These are phyloP conservation scores for Sclerotinia subarctica DNA, from an alignment of 2,329 filamentous ascomycete genomes.

Conservation along the genomic window DNA sequence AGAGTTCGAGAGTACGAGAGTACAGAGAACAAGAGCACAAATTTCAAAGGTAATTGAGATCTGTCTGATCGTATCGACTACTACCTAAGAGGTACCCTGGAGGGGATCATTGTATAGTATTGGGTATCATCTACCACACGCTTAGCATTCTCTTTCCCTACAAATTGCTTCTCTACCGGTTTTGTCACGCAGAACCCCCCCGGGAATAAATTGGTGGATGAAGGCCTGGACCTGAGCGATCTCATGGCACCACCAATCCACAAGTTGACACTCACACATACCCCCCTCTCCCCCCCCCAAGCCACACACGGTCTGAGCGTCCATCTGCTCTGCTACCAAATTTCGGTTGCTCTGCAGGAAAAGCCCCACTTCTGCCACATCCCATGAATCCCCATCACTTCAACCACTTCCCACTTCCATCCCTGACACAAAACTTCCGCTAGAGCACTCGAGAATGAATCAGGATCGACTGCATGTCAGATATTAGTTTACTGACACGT, in stretches of 20 bases:
- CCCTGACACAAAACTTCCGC: neutral
- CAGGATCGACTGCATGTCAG: constrained; percentile 22
- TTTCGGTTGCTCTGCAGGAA: neutral
- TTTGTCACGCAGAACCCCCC: neutral
- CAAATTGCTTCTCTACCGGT: neutral
- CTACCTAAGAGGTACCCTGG: neutral
- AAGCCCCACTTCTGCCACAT: neutral
- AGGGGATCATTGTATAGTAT: too few relatives aligned
- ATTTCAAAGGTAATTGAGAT: neutral
- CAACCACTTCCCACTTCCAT: neutral
- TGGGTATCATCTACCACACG: neutral
- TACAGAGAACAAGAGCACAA: neutral
- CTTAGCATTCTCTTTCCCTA: neutral
- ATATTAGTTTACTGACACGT: constrained; percentile 20
- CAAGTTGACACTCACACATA: neutral
- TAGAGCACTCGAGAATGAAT: constrained; percentile 15
- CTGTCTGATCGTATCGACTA: neutral
- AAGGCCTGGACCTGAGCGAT: neutral
- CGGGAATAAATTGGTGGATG: neutral
- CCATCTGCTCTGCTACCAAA: constrained; percentile 7
- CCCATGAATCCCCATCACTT: too few relatives aligned
- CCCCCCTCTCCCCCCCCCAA: neutral
- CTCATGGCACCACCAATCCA: neutral
- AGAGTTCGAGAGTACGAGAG: too few relatives aligned
- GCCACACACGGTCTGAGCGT: constrained; percentile 7